Evolutionary conservation across 2,329 filamentous ascomycete genomes (phyloP).

Genomic region (Alternaria ventricosa): DNA sequence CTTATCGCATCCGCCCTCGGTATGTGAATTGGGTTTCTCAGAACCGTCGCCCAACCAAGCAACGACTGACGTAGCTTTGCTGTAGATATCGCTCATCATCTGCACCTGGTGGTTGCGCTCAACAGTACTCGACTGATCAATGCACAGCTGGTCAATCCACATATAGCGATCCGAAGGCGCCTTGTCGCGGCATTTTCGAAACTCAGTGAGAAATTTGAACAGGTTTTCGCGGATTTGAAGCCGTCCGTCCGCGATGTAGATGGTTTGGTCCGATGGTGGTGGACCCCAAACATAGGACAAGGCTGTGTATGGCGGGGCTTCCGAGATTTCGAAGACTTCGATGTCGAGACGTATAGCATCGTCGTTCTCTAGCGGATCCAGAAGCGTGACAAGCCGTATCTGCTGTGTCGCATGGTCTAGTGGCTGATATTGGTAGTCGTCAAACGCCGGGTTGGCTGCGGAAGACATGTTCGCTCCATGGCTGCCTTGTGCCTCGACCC

Average conservation of each 20-base stretch:
- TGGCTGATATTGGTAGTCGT: background rate
- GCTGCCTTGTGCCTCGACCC: background rate
- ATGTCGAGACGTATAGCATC: background rate
- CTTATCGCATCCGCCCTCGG: background rate
- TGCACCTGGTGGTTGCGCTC: background rate
- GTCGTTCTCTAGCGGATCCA: background rate
- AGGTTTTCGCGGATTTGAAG: background rate
- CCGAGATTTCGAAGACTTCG: background rate
- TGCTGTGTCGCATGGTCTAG: background rate
- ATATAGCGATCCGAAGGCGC: fast-evolving
- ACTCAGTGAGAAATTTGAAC: background rate
- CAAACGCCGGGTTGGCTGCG: background rate
- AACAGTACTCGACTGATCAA: background rate
- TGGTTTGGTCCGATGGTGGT: background rate
- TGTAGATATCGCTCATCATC: background rate
- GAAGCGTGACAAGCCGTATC: background rate
- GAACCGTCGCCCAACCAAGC: background rate
- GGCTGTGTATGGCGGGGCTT: background rate
- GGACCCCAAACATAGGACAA: background rate
- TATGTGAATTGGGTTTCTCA: background rate
- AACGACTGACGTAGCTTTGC: background rate
- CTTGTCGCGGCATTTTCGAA: background rate
- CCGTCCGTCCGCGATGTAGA: background rate
- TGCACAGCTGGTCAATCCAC: background rate
- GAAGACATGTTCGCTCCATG: background rate